Evolutionary conservation across 75 land plant species (phyloP).

Genomic region (Pinus albicaulis): DNA sequence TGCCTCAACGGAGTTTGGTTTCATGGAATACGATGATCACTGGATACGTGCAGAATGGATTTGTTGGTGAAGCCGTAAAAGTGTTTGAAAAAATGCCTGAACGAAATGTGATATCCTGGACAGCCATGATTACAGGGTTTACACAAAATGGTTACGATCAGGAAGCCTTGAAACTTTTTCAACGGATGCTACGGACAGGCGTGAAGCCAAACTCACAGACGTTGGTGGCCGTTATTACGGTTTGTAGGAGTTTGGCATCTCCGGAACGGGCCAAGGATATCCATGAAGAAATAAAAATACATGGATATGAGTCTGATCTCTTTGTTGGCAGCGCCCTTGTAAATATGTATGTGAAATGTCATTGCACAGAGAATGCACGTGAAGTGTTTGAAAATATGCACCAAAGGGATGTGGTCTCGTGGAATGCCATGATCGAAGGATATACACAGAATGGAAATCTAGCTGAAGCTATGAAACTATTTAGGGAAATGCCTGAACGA

Average conservation of each 20-base stretch:
- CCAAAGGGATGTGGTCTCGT: constrained; percentile 19
- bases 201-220: constrained; percentile 19
- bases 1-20: constrained; percentile 39
- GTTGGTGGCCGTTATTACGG: constrained; percentile 9
- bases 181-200: constrained; percentile 11
- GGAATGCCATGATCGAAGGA: constrained; percentile 32
- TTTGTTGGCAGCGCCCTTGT: constrained; percentile 18
- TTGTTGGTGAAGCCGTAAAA: constrained; percentile 28
- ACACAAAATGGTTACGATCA: constrained; percentile 8
- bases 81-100: constrained; percentile 30
- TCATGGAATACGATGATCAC: constrained; percentile 50
- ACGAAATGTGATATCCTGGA: constrained; percentile 26
- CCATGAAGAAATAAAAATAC: constrained; percentile 3
- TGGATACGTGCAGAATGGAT: constrained; percentile 36
- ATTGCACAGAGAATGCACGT: constrained; percentile 13
- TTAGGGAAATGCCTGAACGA: constrained; percentile 7
- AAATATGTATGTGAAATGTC: constrained; percentile 31
- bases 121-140: constrained; percentile 29
- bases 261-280: constrained; percentile 15
- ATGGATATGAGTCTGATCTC: constrained; percentile 9
- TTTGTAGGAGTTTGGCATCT: constrained; percentile 16
- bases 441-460: constrained; percentile 19
- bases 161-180: constrained; percentile 8
- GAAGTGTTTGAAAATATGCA: constrained; percentile 19
- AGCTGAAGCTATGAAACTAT: constrained; percentile 17